Evolutionary conservation across 2,329 filamentous ascomycete genomes (phyloP).

Genomic region (Colletotrichum musae): DNA sequence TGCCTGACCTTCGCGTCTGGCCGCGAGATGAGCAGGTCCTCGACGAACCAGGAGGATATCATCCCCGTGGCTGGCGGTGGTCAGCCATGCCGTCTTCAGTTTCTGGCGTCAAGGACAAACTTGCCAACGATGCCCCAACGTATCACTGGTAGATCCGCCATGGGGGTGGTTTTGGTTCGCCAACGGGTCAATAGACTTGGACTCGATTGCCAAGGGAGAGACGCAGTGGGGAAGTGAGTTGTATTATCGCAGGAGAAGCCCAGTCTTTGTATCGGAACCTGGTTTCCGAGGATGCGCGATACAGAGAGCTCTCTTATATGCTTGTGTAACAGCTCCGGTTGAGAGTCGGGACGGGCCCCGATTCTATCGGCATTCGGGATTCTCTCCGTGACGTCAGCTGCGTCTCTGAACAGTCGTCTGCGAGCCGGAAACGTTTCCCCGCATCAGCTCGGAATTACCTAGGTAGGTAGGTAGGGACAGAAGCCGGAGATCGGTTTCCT

Average conservation of each 20-base stretch:
- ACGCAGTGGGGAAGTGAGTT: neutral
- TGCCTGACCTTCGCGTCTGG: slow-evolving; percentile 55
- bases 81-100: neutral
- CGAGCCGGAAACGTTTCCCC: neutral
- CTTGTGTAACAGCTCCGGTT: neutral
- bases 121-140: slow-evolving; percentile 52
- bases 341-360: neutral
- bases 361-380: slow-evolving; percentile 5
- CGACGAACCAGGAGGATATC: slow-evolving; percentile 60
- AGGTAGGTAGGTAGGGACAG: no score
- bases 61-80: slow-evolving; percentile 49
- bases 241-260: no score
- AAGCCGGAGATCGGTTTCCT: no score
- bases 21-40: slow-evolving; percentile 56
- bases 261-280: neutral
- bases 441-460: neutral
- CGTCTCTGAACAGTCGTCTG: no score
- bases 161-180: neutral
- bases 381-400: neutral
- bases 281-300: no score
- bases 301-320: no score
- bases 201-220: no score
- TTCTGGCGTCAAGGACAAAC: neutral
- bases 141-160: slow-evolving; percentile 42
- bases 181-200: no score